Base-by-base conservation (phyloP, 75 land plant species). In the Azolla pinnata region DNA sequence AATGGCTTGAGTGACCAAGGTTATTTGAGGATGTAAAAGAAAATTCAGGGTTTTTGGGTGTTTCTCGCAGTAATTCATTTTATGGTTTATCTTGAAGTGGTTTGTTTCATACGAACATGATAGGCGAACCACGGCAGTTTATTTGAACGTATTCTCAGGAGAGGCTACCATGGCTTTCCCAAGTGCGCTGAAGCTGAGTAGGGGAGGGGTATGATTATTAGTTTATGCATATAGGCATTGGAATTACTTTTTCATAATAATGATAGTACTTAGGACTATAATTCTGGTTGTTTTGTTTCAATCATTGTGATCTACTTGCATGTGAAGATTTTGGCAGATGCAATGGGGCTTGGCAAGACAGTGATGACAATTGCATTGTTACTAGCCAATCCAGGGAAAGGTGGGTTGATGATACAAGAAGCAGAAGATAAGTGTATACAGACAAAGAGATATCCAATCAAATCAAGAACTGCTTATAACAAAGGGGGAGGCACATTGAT, bases 271-370 rank as follows among this genome's bases (percentile, higher is more conserved):
- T n/a, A n/a, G n/a, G n/a, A n/a, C n/a, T n/a, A n/a, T n/a, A n/a
- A n/a, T n/a, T n/a, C n/a, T n/a, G n/a, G n/a, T n/a, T n/a, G n/a
- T n/a, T n/a, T n/a, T n/a, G n/a, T n/a, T n/a, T n/a, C n/a, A n/a
- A n/a, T n/a, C n/a, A n/a, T n/a, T n/a, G n/a, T n/a, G n/a, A n/a
- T n/a, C n/a, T n/a, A 0, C 32, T 24, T 65, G 29, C 20, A 42
- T 48, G 49, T 79, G 66, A 56, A 91, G 97, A 87, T 91, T 61
- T 65, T 91, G 73, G 93, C 88, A 75, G 97, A 91, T 80, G 83
- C 92, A 24, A 91, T 91, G 93, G 97, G 93, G 5, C 82, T 91
- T 54, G 97, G 97, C 31, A 91, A 91, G 71, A 91, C 97, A 23
- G 78, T 91, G 7, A 91, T 91, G 97, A 84, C 88, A 16, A 79